Percentiles rank a stretch among this genome's conserved stretches.
Conservation (phyloP, 257 asterid species). For the Rauvolfia tetraphylla region DNA sequence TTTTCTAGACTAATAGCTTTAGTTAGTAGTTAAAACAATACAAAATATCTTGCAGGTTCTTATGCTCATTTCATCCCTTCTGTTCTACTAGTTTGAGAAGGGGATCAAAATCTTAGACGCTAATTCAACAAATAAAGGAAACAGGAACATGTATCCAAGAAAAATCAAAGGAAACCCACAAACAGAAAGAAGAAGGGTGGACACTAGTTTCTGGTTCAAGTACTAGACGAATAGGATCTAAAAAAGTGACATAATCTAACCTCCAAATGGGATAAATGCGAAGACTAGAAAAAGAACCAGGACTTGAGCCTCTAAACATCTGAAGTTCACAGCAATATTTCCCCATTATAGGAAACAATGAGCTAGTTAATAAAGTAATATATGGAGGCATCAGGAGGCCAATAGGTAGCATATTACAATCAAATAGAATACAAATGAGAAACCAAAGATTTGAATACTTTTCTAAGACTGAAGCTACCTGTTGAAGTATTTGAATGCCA, state of each 20-base stretch:
- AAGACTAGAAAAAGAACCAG: background rate
- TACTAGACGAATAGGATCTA: too few relatives aligned
- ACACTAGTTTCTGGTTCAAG: background rate
- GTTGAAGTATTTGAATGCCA: conserved; percentile 66
- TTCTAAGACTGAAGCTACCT: conserved; percentile 33
- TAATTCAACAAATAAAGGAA: background rate
- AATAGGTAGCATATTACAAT: background rate
- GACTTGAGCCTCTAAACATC: background rate
- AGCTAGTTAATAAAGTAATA: background rate
- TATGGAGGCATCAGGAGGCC: background rate
- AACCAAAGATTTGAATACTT: background rate
- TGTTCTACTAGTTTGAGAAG: too few relatives aligned
- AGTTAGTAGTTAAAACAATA: background rate
- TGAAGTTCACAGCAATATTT: background rate
- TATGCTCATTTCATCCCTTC: background rate
- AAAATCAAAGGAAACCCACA: background rate
- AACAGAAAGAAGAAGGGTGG: background rate
- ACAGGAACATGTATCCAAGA: background rate
- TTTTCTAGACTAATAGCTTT: background rate
- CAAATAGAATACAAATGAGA: background rate
- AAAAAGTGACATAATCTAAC: background rate
- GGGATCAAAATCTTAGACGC: background rate
- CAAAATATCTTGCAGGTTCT: background rate
- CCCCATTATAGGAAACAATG: background rate
- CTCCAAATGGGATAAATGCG: background rate